A percentile compares a stretch with the other conserved stretches of the same genome.
Conservation (phyloP, 1,284 basidiomycete genomes). For the Takashimella tepidaria region DNA sequence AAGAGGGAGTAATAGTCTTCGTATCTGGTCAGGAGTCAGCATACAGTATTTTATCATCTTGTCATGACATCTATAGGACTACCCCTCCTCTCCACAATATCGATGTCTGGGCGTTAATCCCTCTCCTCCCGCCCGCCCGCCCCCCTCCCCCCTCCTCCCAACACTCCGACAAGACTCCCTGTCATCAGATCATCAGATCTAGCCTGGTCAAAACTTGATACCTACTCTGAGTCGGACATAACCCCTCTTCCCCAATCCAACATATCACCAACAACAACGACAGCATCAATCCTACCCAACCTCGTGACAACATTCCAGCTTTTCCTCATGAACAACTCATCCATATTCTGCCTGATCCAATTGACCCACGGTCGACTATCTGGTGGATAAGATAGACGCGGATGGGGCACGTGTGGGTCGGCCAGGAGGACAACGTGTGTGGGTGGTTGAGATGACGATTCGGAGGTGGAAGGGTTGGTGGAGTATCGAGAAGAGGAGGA, state of each 20-base stretch:
- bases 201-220: too few species aligned
- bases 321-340: slow-evolving; percentile 66
- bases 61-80: slow-evolving; percentile 6
- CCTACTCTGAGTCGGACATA: slow-evolving; percentile 62
- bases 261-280: slow-evolving; percentile 78
- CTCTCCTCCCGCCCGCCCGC: background rate
- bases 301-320: slow-evolving; percentile 63
- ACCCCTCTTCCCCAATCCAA: slow-evolving; percentile 62
- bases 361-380: slow-evolving; percentile 38
- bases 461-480: slow-evolving; percentile 6
- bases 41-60: slow-evolving; percentile 5
- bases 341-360: slow-evolving; percentile 54
- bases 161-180: too few species aligned
- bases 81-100: background rate
- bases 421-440: slow-evolving; percentile 67
- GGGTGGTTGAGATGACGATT: slow-evolving; percentile 28
- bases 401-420: slow-evolving; percentile 69
- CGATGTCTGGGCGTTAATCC: background rate
- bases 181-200: background rate
- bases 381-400: slow-evolving; percentile 50
- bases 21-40: slow-evolving; percentile 52
- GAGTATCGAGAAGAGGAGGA: slow-evolving; percentile 10
- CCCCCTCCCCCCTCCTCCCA: too few species aligned
- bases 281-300: slow-evolving; percentile 59
- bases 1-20: slow-evolving; percentile 58